A percentile compares a stretch with the other conserved stretches of the same genome.
Evolutionary conservation across 805 yeast species (phyloP).

Genomic region (Saturnispora sanitii): DNA sequence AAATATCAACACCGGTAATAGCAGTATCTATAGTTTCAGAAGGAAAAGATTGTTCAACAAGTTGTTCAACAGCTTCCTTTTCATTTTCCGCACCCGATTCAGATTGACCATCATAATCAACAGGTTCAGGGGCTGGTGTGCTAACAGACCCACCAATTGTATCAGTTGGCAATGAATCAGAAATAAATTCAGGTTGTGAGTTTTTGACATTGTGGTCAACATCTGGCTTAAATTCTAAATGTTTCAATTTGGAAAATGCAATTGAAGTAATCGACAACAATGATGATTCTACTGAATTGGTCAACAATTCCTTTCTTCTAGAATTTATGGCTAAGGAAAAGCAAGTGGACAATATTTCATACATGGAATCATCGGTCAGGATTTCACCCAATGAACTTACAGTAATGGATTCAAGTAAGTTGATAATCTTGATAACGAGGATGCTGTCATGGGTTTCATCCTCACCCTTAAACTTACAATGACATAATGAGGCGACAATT

Average conservation of each 20-base stretch:
- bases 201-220: slow-evolving; percentile 25
- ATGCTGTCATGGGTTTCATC: slow-evolving; percentile 91
- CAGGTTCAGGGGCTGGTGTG: slow-evolving; percentile 1
- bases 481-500: slow-evolving; percentile 68
- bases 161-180: slow-evolving; percentile 42
- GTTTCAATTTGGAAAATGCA: slow-evolving; percentile 51
- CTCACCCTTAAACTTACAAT: slow-evolving; percentile 91
- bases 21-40: not conserved
- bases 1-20: slow-evolving; percentile 7
- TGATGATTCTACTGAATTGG: slow-evolving; percentile 83
- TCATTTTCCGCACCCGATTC: not conserved
- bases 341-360: slow-evolving; percentile 86
- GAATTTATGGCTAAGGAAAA: slow-evolving; percentile 87
- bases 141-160: slow-evolving; percentile 40
- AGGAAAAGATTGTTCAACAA: not conserved
- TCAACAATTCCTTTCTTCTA: slow-evolving; percentile 77
- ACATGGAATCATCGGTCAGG: slow-evolving; percentile 73
- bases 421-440: slow-evolving; percentile 72
- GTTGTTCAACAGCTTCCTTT: slow-evolving; percentile 4
- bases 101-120: not conserved
- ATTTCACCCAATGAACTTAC: slow-evolving; percentile 52
- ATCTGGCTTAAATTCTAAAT: slow-evolving; percentile 32
- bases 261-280: slow-evolving; percentile 59
- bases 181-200: slow-evolving; percentile 17
- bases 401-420: slow-evolving; percentile 59